A percentile compares a stretch with the other conserved stretches of the same genome.
These are phyloP conservation scores for Suillus luteus DNA, from an alignment of 768 basidiomycete genomes.

Conservation along the genomic window DNA sequence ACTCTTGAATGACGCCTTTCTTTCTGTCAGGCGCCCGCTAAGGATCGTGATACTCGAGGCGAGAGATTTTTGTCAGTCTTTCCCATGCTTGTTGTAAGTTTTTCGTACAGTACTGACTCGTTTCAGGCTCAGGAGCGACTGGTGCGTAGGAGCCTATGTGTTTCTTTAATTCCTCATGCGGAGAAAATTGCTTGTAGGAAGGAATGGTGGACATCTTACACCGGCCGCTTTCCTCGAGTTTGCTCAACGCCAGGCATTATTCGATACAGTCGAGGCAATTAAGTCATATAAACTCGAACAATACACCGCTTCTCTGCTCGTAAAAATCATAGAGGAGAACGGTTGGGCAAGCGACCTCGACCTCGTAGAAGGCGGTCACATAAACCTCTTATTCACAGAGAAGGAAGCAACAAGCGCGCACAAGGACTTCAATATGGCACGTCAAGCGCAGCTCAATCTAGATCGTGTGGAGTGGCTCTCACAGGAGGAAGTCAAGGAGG, in stretches of 20 bases:
- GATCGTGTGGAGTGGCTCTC: constrained; percentile 47
- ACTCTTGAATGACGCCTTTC: constrained; percentile 16
- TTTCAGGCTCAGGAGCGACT: constrained; percentile 72
- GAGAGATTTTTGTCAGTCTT: constrained; percentile 75
- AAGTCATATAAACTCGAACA: constrained; percentile 57
- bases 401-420: constrained; percentile 41
- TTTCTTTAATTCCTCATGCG: not conserved
- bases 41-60: constrained; percentile 78
- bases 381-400: constrained; percentile 49
- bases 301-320: constrained; percentile 50
- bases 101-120: constrained; percentile 7
- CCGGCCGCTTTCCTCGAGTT: constrained; percentile 53
- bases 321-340: constrained; percentile 48
- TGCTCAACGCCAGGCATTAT: constrained; percentile 32
- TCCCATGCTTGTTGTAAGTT: not conserved
- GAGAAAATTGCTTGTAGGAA: constrained; percentile 44
- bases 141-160: constrained; percentile 41
- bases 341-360: constrained; percentile 55
- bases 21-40: constrained; percentile 28
- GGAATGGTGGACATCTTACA: constrained; percentile 80
- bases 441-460: constrained; percentile 50
- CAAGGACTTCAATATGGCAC: constrained; percentile 55
- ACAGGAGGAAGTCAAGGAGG: constrained; percentile 49
- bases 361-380: constrained; percentile 58
- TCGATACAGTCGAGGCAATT: constrained; percentile 57